Percentiles rank a stretch among this genome's conserved stretches.
Evolutionary conservation across 495 filamentous ascomycete species (phyloP).

Genomic region (Hyaloscypha variabilis): DNA sequence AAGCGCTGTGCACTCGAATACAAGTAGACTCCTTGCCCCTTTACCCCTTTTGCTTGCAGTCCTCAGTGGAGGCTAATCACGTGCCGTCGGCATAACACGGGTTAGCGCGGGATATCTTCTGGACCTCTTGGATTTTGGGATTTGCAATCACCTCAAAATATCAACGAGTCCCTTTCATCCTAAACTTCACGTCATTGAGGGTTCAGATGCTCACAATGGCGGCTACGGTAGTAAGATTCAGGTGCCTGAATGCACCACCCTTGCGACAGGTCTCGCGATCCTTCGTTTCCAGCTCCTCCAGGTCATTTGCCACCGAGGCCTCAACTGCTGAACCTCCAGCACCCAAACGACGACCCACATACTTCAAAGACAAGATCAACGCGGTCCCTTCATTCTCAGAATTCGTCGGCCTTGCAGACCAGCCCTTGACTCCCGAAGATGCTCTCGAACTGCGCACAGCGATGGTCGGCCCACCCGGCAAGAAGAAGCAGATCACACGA

Average conservation of each 20-base stretch:
- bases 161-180: neutral
- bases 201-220: conserved; percentile 31
- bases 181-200: neutral
- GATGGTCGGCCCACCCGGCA: conserved; percentile 78
- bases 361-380: conserved; percentile 81
- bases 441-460: conserved; percentile 75
- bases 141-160: neutral
- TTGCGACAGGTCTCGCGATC: conserved; percentile 20
- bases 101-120: neutral
- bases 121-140: neutral
- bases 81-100: neutral
- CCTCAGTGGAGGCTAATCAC: neutral
- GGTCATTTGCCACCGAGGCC: conserved; percentile 45
- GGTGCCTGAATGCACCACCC: conserved; percentile 34
- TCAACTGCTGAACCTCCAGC: conserved; percentile 34
- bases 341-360: conserved; percentile 57
- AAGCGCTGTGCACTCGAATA: neutral
- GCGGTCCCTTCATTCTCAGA: conserved; percentile 83
- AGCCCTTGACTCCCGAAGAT: conserved; percentile 52
- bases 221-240: conserved; percentile 32
- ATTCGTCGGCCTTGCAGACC: conserved; percentile 58
- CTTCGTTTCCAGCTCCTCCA: conserved; percentile 23
- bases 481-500: conserved; percentile 84
- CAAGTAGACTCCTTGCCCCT: neutral
- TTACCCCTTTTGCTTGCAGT: neutral